These are phyloP conservation scores for Tulasnella sp. DNA, from an alignment of 768 basidiomycete species.

Conservation along the genomic window DNA sequence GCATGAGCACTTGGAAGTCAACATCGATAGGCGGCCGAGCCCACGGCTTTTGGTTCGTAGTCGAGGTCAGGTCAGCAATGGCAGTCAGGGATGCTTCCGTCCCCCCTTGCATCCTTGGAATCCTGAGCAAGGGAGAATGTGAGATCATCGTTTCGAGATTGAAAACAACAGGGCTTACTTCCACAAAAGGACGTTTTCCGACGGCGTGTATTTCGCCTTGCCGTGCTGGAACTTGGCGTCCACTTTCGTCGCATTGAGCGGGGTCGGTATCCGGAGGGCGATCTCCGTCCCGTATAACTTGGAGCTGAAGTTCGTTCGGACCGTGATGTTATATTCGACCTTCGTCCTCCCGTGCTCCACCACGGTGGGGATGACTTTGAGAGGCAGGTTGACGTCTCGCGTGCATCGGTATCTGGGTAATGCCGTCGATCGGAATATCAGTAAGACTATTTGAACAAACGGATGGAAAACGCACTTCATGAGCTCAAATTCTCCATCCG, in stretches of 20 bases:
- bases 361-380: slow-evolving; percentile 81
- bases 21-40: slow-evolving; percentile 95
- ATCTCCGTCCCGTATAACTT: slow-evolving; percentile 92
- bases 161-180: slow-evolving; percentile 49
- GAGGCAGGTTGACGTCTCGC: slow-evolving; percentile 88
- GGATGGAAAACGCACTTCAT: slow-evolving; percentile 61
- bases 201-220: slow-evolving; percentile 95
- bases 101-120: slow-evolving; percentile 85
- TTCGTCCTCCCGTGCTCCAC: slow-evolving; percentile 86
- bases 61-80: slow-evolving; percentile 71
- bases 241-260: slow-evolving; percentile 83
- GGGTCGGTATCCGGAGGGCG: slow-evolving; percentile 89
- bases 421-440: background rate
- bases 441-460: background rate
- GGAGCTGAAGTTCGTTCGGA: slow-evolving; percentile 80
- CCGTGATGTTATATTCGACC: slow-evolving; percentile 80
- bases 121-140: slow-evolving; percentile 36
- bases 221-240: slow-evolving; percentile 86
- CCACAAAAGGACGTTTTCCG: slow-evolving; percentile 94
- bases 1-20: slow-evolving; percentile 99
- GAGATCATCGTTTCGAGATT: background rate
- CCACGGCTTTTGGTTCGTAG: slow-evolving; percentile 92
- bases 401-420: slow-evolving; percentile 79
- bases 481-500: slow-evolving; percentile 97
- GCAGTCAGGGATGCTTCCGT: slow-evolving; percentile 81